Evolutionary conservation across 2,329 filamentous ascomycete species (phyloP).

Genomic region (Pestalotiopsis sp.): DNA sequence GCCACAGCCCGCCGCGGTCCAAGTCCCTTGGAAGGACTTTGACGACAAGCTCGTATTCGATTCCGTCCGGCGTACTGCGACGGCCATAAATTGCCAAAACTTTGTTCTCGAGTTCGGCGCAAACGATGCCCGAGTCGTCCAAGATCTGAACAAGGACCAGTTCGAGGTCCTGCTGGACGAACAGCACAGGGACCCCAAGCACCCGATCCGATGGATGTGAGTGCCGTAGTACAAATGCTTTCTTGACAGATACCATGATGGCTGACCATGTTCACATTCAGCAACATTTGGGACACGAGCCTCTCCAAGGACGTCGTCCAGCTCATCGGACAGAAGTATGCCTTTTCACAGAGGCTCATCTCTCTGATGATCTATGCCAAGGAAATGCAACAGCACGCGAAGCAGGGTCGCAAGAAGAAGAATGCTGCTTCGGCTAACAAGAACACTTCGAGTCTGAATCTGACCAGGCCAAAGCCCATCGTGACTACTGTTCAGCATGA

Average conservation of each 20-base stretch:
- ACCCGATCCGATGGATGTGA: constrained; percentile 69
- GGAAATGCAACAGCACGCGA: constrained; percentile 11
- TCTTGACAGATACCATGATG: not conserved
- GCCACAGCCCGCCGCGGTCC: constrained; percentile 13
- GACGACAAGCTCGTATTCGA: constrained; percentile 50
- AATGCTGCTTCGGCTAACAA: constrained; percentile 1
- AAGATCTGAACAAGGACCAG: constrained; percentile 47
- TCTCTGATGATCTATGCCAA: constrained; percentile 57
- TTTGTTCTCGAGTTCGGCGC: constrained; percentile 68
- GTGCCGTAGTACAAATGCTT: constrained; percentile 22
- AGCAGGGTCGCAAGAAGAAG: constrained; percentile 8
- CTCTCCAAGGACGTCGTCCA: constrained; percentile 55
- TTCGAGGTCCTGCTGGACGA: constrained; percentile 27
- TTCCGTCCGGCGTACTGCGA: constrained; percentile 40
- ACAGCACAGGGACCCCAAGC: constrained; percentile 36
- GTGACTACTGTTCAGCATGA: constrained; percentile 12
- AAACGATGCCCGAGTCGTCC: constrained; percentile 53
- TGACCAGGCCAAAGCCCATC: not conserved
- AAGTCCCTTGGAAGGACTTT: constrained; percentile 47
- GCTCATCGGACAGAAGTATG: constrained; percentile 60
- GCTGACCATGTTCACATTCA: constrained; percentile 24
- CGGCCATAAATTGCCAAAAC: constrained; percentile 46
- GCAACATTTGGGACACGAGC: constrained; percentile 71
- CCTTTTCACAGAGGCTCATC: constrained; percentile 66
- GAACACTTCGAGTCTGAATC: not conserved